Percentiles rank a stretch among this genome's conserved stretches.
Evolutionary conservation across 768 basidiomycete species (phyloP).

Genomic region (Suillus placidus): DNA sequence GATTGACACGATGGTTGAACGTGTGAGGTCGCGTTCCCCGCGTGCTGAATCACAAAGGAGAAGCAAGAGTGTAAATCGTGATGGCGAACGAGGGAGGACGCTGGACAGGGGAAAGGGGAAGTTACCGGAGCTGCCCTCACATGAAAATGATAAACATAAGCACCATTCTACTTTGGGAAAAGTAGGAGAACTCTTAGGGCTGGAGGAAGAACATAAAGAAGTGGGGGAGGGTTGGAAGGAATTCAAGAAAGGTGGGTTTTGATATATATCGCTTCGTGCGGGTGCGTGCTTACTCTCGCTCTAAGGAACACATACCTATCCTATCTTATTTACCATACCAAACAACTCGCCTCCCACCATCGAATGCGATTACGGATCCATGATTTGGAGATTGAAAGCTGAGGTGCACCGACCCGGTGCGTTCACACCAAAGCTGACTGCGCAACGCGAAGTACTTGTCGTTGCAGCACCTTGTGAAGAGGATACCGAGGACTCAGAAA

Average conservation of each 20-base stretch:
- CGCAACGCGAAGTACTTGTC: slow-evolving; percentile 71
- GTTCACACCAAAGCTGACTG: slow-evolving; percentile 74
- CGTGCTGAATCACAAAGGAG: slow-evolving; percentile 18
- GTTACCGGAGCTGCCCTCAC: slow-evolving; percentile 4
- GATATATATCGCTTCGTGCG: background rate
- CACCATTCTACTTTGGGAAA: background rate
- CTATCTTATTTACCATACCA: slow-evolving; percentile 90
- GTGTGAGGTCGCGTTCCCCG: slow-evolving; percentile 50
- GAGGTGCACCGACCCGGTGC: slow-evolving; percentile 86
- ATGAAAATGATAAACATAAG: slow-evolving; percentile 28
- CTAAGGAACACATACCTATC: slow-evolving; percentile 90
- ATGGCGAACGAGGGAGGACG: slow-evolving; percentile 30
- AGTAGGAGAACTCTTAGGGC: slow-evolving; percentile 4
- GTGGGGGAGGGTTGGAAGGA: slow-evolving; percentile 75
- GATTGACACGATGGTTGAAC: slow-evolving; percentile 43
- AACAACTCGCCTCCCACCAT: slow-evolving; percentile 79
- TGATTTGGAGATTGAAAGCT: slow-evolving; percentile 80
- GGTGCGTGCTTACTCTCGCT: slow-evolving; percentile 10
- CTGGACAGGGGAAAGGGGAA: slow-evolving; percentile 31
- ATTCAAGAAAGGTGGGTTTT: slow-evolving; percentile 76
- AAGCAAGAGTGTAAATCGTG: slow-evolving; percentile 17
- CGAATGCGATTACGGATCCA: slow-evolving; percentile 71
- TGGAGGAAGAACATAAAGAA: slow-evolving; percentile 34
- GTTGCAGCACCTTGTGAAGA: slow-evolving; percentile 80
- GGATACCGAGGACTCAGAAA: slow-evolving; percentile 79